phyloP scores from a whole-genome alignment of 2,329 filamentous ascomycete genomes.

The Amphichorda felina region DNA sequence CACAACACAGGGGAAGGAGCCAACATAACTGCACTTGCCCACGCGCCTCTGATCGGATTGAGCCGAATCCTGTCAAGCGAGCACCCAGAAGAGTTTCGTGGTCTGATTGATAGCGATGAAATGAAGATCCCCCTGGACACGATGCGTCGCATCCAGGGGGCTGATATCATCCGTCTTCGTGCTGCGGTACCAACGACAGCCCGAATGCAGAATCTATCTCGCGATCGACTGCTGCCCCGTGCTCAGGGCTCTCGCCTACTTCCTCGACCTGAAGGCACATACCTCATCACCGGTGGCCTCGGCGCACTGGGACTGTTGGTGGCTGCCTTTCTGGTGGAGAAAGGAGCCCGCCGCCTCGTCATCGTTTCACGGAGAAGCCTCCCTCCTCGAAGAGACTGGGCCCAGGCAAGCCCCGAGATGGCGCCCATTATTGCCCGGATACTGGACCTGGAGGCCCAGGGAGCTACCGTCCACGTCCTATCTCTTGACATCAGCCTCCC shows the following conservation, averaged over 20 bases:
- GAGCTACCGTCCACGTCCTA: background rate
- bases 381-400: background rate
- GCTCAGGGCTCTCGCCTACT: background rate
- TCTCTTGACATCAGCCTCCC: background rate
- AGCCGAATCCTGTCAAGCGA: background rate
- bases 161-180: background rate
- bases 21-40: background rate
- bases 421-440: background rate
- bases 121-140: background rate
- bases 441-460: background rate
- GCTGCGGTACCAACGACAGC: background rate
- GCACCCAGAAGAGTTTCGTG: conserved; percentile 1
- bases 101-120: conserved; percentile 1
- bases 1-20: background rate
- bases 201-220: background rate
- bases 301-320: conserved; percentile 10
- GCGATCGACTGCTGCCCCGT: background rate
- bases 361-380: conserved; percentile 6
- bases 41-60: conserved; percentile 1
- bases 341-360: conserved; percentile 15
- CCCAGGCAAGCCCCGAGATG: background rate
- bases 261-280: conserved; percentile 5
- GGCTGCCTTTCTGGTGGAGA: conserved; percentile 6
- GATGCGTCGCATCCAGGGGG: background rate
- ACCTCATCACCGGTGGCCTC: conserved; percentile 10